Percentiles rank a stretch among this genome's conserved stretches.
These are phyloP conservation scores for Eragrostis nindensis DNA, from an alignment of 176 grass and related monocot species.

Conservation along the genomic window DNA sequence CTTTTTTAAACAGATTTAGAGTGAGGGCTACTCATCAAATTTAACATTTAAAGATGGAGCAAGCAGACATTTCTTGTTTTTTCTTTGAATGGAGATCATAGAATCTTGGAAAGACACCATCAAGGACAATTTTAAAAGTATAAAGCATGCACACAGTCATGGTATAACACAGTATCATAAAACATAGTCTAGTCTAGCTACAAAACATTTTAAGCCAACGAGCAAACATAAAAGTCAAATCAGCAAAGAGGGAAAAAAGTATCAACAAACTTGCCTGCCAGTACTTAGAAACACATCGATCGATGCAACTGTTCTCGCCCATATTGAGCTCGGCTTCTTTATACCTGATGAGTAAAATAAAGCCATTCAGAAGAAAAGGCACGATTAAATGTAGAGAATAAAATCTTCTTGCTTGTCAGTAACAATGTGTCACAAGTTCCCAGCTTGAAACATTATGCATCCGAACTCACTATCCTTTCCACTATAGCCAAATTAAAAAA, in stretches of 20 bases:
- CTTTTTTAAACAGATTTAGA: neutral
- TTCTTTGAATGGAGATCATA: conserved; percentile 4
- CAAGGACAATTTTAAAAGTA: neutral
- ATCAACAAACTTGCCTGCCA: conserved; percentile 69
- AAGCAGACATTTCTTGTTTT: neutral
- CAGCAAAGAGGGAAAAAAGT: neutral
- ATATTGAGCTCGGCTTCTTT: conserved; percentile 97
- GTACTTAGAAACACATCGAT: conserved; percentile 92
- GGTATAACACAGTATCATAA: neutral
- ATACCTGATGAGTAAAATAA: conserved; percentile 50
- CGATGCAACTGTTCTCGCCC: conserved; percentile 98
- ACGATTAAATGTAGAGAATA: conserved; percentile 12
- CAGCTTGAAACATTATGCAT: neutral
- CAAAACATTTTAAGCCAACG: neutral
- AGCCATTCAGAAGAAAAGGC: neutral
- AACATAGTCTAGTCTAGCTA: neutral
- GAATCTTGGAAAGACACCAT: conserved; percentile 1
- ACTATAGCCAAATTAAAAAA: neutral
- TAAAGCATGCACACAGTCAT: neutral
- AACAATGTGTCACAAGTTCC: conserved; percentile 11
- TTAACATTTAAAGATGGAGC: neutral
- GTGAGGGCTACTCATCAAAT: neutral
- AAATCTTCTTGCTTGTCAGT: neutral
- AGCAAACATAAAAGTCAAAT: neutral
- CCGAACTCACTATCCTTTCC: neutral